phyloP scores from a whole-genome alignment of 2,329 filamentous ascomycete genomes.

The Tolypocladium guangdongense region DNA sequence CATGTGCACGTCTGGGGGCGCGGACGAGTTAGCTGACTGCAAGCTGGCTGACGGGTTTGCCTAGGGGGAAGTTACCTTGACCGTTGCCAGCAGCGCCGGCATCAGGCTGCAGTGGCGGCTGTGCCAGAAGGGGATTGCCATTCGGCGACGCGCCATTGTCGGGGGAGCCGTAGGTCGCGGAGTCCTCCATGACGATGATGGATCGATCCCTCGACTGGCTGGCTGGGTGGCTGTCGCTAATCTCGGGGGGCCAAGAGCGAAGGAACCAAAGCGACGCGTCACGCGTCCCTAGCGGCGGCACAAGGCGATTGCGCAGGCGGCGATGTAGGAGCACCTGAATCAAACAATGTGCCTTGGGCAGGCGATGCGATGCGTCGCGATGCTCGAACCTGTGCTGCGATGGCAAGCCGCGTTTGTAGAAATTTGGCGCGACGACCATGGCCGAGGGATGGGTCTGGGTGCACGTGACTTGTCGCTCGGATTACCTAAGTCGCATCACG shows the following conservation, averaged over 20 bases:
- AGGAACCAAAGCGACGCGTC: conserved; percentile 5
- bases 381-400: conserved; percentile 14
- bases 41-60: background rate
- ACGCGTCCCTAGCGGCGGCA: conserved; percentile 1
- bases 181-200: conserved; percentile 45
- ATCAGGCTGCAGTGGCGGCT: conserved; percentile 40
- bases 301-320: background rate
- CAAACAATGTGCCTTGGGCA: background rate
- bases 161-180: conserved; percentile 46
- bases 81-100: conserved; percentile 21
- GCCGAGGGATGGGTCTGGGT: too few species aligned
- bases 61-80: conserved; percentile 31
- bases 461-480: background rate
- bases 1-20: conserved; percentile 50
- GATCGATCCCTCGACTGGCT: background rate
- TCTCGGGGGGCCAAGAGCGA: background rate
- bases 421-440: conserved; percentile 25
- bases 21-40: background rate
- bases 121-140: conserved; percentile 44
- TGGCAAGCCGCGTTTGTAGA: conserved; percentile 21
- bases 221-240: conserved; percentile 6
- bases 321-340: background rate
- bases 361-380: conserved; percentile 10
- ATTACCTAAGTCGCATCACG: background rate
- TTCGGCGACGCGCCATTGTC: conserved; percentile 44